These are phyloP conservation scores for Zymoseptoria passerinii DNA, from an alignment of 2,329 filamentous ascomycete genomes.

Conservation along the genomic window DNA sequence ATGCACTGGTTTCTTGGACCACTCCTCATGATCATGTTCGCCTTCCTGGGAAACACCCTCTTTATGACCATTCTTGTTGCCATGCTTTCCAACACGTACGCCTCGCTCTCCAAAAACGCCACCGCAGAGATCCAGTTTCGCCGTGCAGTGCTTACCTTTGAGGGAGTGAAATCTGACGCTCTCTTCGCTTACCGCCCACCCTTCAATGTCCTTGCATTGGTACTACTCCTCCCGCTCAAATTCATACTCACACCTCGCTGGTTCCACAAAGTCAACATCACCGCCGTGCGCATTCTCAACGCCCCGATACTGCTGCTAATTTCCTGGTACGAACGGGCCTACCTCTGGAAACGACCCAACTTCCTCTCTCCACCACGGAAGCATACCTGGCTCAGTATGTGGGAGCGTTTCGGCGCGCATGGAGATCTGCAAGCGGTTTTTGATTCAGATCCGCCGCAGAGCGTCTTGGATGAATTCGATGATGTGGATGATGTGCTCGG, in stretches of 20 bases:
- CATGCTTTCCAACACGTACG: constrained; percentile 78
- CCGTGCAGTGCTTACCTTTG: constrained; percentile 70
- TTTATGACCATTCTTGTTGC: constrained; percentile 86
- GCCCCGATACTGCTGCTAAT: constrained; percentile 66
- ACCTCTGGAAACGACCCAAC: constrained; percentile 50
- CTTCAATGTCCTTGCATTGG: constrained; percentile 71
- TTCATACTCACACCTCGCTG: constrained; percentile 70
- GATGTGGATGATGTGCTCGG: constrained; percentile 42
- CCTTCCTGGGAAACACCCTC: constrained; percentile 76
- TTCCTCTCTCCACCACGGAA: constrained; percentile 31
- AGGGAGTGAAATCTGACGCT: constrained; percentile 77
- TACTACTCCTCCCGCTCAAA: constrained; percentile 67
- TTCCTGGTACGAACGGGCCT: constrained; percentile 59
- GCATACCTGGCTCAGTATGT: constrained; percentile 45
- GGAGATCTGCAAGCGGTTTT: constrained; percentile 67
- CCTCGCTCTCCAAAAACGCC: constrained; percentile 66
- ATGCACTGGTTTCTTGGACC: constrained; percentile 77
- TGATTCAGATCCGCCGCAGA: constrained; percentile 58
- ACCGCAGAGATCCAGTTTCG: constrained; percentile 79
- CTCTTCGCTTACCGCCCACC: constrained; percentile 77
- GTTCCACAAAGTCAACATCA: constrained; percentile 87
- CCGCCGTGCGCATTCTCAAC: constrained; percentile 65
- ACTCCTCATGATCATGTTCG: constrained; percentile 71
- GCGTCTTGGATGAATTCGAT: constrained; percentile 40
- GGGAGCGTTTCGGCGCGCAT: constrained; percentile 62